Conservation (phyloP, 2,329 filamentous ascomycete species). For the Trichoderma sp. region DNA sequence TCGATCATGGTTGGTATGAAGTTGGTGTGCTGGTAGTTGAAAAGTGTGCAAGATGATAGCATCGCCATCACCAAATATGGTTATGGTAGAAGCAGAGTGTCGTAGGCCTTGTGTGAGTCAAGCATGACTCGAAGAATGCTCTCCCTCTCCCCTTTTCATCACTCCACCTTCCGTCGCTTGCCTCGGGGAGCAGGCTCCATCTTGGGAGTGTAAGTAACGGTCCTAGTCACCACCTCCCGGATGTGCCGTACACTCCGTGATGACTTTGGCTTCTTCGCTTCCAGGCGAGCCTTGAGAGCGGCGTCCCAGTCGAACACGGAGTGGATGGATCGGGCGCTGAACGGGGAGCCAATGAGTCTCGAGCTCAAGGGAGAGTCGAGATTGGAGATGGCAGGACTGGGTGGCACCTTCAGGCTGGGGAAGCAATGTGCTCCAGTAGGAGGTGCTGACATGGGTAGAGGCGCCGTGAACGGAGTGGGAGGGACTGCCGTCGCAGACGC, state of each 20-base stretch:
- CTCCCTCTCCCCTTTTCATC: conserved; percentile 37
- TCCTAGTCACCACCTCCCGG: conserved; percentile 89
- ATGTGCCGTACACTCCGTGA: conserved; percentile 69
- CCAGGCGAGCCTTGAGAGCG: conserved; percentile 68
- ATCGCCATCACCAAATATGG: conserved; percentile 1
- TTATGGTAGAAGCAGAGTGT: conserved; percentile 14
- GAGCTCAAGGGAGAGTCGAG: conserved; percentile 71
- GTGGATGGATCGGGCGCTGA: conserved; percentile 64
- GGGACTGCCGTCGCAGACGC: conserved; percentile 47
- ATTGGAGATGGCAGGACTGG: conserved; percentile 69
- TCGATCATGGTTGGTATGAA: conserved; percentile 28
- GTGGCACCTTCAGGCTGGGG: conserved; percentile 73
- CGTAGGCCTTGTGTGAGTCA: conserved; percentile 25
- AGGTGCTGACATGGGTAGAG: conserved; percentile 61
- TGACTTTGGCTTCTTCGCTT: conserved; percentile 58
- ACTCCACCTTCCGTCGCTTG: conserved; percentile 77
- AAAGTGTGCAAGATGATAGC: conserved; percentile 5
- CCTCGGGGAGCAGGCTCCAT: conserved; percentile 90
- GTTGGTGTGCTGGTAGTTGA: conserved; percentile 24
- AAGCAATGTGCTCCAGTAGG: conserved; percentile 62
- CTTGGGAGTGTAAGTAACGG: conserved; percentile 83
- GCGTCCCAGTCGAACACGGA: conserved; percentile 81
- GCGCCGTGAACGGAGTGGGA: conserved; percentile 55
- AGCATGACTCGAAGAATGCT: conserved; percentile 3
- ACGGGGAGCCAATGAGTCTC: conserved; percentile 67